A percentile compares a stretch with the other conserved stretches of the same genome.
Evolutionary conservation across 768 basidiomycete genomes (phyloP).

Genomic region (Rubroboletus satanas): DNA sequence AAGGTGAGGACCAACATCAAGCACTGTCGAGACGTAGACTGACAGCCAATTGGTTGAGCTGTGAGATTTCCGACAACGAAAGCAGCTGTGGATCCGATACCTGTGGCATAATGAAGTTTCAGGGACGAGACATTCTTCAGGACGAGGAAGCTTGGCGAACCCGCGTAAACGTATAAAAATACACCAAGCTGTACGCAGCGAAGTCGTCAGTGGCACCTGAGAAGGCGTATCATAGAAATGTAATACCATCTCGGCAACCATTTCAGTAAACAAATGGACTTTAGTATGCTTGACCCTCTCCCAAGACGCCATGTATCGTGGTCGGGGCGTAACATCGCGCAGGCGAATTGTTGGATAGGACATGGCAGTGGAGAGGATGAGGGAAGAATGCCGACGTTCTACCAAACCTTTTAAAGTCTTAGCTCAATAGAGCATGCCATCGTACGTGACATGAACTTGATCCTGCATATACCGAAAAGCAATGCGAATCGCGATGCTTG

Average conservation of each 20-base stretch:
- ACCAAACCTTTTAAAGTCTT: slow-evolving; percentile 8
- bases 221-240: not conserved
- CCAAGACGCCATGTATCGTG: slow-evolving; percentile 43
- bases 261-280: slow-evolving; percentile 53
- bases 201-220: slow-evolving; percentile 1
- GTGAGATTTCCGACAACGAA: slow-evolving; percentile 46
- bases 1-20: not conserved
- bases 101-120: slow-evolving; percentile 23
- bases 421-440: not conserved
- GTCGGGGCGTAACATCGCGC: slow-evolving; percentile 40
- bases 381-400: not conserved
- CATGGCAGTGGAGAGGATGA: slow-evolving; percentile 13
- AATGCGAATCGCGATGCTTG: slow-evolving; percentile 2
- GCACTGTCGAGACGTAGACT: slow-evolving; percentile 21
- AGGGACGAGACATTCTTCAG: not conserved
- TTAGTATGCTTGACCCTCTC: slow-evolving; percentile 45
- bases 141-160: slow-evolving; percentile 24
- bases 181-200: slow-evolving; percentile 45
- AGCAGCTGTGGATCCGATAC: slow-evolving; percentile 52
- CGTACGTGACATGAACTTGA: not conserved
- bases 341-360: slow-evolving; percentile 33
- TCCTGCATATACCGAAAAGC: not conserved
- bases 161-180: slow-evolving; percentile 58
- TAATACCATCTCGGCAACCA: slow-evolving; percentile 57
- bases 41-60: slow-evolving; percentile 47